Conservation (phyloP, 805 yeast genomes). For the Zygoascus tannicola region DNA sequence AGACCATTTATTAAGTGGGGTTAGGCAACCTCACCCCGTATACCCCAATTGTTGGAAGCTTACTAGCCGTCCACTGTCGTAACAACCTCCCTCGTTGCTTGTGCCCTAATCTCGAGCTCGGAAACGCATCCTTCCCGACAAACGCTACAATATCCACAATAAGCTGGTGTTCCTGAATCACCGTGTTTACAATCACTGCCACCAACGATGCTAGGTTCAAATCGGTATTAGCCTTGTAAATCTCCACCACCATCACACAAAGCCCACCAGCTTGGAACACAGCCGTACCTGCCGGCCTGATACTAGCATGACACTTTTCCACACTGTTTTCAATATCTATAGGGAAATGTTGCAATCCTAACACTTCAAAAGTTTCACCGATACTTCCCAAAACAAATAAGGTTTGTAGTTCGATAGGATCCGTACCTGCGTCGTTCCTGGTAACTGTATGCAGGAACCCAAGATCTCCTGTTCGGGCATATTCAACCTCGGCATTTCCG, state of each 20-base stretch:
- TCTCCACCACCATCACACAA: conserved; percentile 65
- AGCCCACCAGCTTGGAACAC: conserved; percentile 77
- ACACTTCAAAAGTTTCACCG: conserved; percentile 77
- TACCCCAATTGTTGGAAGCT: conserved; percentile 26
- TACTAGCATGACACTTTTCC: conserved; percentile 40
- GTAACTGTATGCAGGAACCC: conserved; percentile 81
- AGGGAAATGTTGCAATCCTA: conserved; percentile 89
- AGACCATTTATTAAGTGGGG: too few species aligned
- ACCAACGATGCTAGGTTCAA: conserved; percentile 58
- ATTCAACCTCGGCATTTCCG: conserved; percentile 50
- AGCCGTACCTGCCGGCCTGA: conserved; percentile 39
- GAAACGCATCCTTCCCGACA: conserved; percentile 52
- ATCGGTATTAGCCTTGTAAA: conserved; percentile 20
- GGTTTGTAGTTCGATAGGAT: conserved; percentile 49
- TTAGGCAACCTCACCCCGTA: conserved; percentile 22
- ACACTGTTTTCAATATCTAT: conserved; percentile 69
- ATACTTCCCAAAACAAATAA: conserved; percentile 78
- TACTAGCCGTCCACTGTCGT: conserved; percentile 43
- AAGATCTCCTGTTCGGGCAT: conserved; percentile 84
- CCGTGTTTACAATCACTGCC: conserved; percentile 71
- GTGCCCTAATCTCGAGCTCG: conserved; percentile 61
- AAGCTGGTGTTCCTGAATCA: conserved; percentile 72
- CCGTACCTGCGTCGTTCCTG: conserved; percentile 20
- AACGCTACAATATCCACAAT: conserved; percentile 79
- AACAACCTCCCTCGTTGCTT: conserved; percentile 69